phyloP scores from a whole-genome alignment of 2,329 filamentous ascomycete species.

The Hypoxylon sp. region DNA sequence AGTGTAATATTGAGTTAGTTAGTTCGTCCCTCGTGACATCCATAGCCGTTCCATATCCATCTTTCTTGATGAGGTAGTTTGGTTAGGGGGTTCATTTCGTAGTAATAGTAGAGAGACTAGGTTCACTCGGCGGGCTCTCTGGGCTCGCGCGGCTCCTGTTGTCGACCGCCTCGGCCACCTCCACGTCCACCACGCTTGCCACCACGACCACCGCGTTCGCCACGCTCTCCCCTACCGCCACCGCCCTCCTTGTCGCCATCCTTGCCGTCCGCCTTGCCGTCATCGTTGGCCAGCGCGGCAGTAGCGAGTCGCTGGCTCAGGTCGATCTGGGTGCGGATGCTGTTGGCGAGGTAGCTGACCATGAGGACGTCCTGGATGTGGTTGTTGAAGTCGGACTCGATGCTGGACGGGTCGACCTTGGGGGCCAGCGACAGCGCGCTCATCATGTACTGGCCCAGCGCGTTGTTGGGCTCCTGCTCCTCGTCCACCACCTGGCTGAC shows the following conservation, averaged over 20 bases:
- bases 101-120: too few species aligned
- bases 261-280: constrained; percentile 55
- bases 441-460: constrained; percentile 93
- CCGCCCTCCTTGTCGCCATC: constrained; percentile 51
- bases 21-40: too few species aligned
- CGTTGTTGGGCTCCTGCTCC: constrained; percentile 87
- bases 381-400: constrained; percentile 99
- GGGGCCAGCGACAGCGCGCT: constrained; percentile 91
- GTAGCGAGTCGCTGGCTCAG: constrained; percentile 93
- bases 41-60: too few species aligned
- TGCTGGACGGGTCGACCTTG: constrained; percentile 89
- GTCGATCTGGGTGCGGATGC: constrained; percentile 98
- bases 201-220: constrained; percentile 53
- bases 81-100: too few species aligned
- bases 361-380: constrained; percentile 99
- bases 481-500: constrained; percentile 95
- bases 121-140: constrained; percentile 49
- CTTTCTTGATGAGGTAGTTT: too few species aligned
- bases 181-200: constrained; percentile 61
- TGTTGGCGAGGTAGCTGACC: constrained; percentile 98
- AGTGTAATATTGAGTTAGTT: too few species aligned
- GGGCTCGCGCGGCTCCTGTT: constrained; percentile 25
- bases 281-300: constrained; percentile 65
- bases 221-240: constrained; percentile 54
- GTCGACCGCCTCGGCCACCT: constrained; percentile 61